Conservation (phyloP, 306 rosid genomes). For the Mucuna pruriens region DNA sequence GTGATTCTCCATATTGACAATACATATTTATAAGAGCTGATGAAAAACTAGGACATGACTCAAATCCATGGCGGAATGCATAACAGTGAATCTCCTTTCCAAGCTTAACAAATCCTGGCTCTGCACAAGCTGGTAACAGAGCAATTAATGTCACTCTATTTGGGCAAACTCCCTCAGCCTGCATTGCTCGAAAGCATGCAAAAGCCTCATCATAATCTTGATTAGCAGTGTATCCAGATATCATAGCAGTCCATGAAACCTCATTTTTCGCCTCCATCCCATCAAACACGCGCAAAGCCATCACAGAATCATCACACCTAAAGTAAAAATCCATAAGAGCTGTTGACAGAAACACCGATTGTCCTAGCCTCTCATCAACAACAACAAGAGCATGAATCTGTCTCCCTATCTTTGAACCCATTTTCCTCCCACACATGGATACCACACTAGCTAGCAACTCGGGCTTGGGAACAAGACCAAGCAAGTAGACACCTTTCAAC, state of each 20-base stretch:
- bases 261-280: conserved; percentile 60
- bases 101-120: conserved; percentile 43
- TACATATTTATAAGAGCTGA: conserved; percentile 69
- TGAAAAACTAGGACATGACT: conserved; percentile 54
- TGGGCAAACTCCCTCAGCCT: conserved; percentile 53
- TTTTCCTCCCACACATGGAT: conserved; percentile 54
- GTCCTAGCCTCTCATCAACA: conserved; percentile 52
- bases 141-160: conserved; percentile 60
- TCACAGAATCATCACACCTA: conserved; percentile 45
- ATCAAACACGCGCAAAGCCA: conserved; percentile 57
- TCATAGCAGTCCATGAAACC: conserved; percentile 75
- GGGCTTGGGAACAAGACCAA: conserved; percentile 56
- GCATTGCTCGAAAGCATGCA: conserved; percentile 59
- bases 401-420: conserved; percentile 52
- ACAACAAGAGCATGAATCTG: conserved; percentile 59
- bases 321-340: conserved; percentile 70
- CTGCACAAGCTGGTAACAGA: conserved; percentile 62
- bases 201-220: conserved; percentile 49
- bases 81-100: conserved; percentile 69
- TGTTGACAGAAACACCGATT: conserved; percentile 56
- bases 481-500: conserved; percentile 44
- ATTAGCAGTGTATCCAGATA: conserved; percentile 58
- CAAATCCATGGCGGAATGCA: conserved; percentile 57
- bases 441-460: conserved; percentile 60
- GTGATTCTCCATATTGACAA: conserved; percentile 45